Evolutionary conservation across 495 filamentous ascomycete genomes (phyloP).

Genomic region (Hypoxylon lienhwacheense): DNA sequence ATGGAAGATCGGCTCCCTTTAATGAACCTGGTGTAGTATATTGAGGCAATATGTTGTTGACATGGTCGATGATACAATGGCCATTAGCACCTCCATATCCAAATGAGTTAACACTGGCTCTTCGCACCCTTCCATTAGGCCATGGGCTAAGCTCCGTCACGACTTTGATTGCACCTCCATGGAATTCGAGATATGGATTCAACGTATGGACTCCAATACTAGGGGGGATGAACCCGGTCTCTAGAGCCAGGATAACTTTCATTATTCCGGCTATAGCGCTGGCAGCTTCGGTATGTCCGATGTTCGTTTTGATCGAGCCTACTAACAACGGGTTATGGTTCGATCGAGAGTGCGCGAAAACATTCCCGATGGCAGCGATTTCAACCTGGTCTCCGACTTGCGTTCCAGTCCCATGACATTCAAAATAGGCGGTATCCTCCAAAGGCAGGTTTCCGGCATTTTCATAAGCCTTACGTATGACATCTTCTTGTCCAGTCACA

Average conservation of each 20-base stretch:
- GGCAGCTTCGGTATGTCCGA: constrained; percentile 46
- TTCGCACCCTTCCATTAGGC: background rate
- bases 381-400: constrained; percentile 59
- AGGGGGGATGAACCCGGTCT: constrained; percentile 52
- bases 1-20: background rate
- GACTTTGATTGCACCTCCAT: constrained; percentile 45
- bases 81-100: constrained; percentile 6
- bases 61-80: constrained; percentile 10
- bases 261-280: constrained; percentile 50
- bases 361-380: constrained; percentile 42
- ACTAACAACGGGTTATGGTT: constrained; percentile 11
- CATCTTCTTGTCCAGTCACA: constrained; percentile 50
- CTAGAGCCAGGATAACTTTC: constrained; percentile 51
- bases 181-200: too few species aligned
- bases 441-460: constrained; percentile 50
- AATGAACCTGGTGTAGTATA: constrained; percentile 2
- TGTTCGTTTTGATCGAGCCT: constrained; percentile 46
- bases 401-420: constrained; percentile 51
- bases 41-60: constrained; percentile 1
- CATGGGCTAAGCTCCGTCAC: constrained; percentile 1
- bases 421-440: constrained; percentile 48
- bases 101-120: constrained; percentile 1
- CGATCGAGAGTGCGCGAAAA: constrained; percentile 37
- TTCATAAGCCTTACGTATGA: constrained; percentile 53
- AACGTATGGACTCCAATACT: too few species aligned